Evolutionary conservation across 345 rosid species (phyloP), one percentile per base, ranked within the genome.

Genomic region (Punica granatum): DNA sequence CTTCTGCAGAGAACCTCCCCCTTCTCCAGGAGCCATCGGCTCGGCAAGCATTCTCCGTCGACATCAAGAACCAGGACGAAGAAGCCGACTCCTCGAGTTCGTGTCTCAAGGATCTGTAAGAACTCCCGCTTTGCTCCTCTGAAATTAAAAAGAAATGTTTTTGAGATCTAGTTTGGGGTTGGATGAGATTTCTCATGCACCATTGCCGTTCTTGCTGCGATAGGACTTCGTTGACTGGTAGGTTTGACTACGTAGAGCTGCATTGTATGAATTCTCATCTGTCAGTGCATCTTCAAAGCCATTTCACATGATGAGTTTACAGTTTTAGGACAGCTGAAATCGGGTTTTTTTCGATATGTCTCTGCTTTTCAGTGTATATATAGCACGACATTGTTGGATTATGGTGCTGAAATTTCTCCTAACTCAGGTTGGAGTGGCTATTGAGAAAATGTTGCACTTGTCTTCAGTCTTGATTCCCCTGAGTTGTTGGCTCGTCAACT

Each of bases 21-120:
- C 73, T 82, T 13, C 49, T 82, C 67, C 71, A 53, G 30, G 70
- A 78, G 8, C 62, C 72, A 39, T 51, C 60, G 1, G 53, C 46
- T 63, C 79, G 75, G 2, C 76, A 66, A 0, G 66, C 88, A 53
- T 82, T 84, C 39, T 82, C 88, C 2, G 26, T 82, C 66, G 84
- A 84, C 41, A 41, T 37, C 23, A 75, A 67, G 23, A 62, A 13
- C 12, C 65, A 63, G 3, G 67, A 63, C 48, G 60, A 51, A 8
- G 61, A 19, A 26, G 76, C 60, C 39, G 46, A 66, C 25, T 23
- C 67, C 11, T 73, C 36, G 18, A 71, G n/a, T 18, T 70, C 79
- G 0, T 84, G 86, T 78, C 78, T 84, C 18, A 28, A 59, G 68
- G 88, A 84, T 41, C 67, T 84, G 88, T 84, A 77, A 77, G 88